Evolutionary conservation across 129 eudicot genomes (phyloP).

Genomic region (Centrapalus pauciflorus): DNA sequence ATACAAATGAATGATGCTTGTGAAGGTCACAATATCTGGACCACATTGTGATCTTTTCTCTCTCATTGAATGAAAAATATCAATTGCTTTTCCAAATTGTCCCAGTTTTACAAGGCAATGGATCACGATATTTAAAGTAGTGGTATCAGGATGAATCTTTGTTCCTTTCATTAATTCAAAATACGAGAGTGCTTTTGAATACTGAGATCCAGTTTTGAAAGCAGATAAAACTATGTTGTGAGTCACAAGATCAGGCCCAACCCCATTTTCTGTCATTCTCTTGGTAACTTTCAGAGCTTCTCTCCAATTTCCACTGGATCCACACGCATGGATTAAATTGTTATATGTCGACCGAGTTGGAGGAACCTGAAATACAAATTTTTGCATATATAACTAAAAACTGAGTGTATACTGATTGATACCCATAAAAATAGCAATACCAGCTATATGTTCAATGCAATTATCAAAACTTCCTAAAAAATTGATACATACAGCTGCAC

Average conservation of each 20-base stretch:
- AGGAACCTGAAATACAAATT: conserved; percentile 54
- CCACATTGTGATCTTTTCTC: conserved; percentile 66
- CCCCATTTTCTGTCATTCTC: conserved; percentile 93
- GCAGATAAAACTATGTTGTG: conserved; percentile 93
- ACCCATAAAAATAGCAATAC: too few relatives aligned
- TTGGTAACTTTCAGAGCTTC: conserved; percentile 86
- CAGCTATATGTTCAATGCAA: too few relatives aligned
- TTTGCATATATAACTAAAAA: conserved; percentile 1
- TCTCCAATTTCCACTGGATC: conserved; percentile 96
- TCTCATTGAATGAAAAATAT: conserved; percentile 80
- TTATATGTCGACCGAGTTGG: conserved; percentile 93
- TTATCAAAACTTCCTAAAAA: too few relatives aligned
- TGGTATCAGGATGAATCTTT: conserved; percentile 76
- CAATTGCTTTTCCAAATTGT: conserved; percentile 61
- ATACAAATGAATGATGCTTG: conserved; percentile 86
- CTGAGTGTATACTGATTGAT: too few relatives aligned
- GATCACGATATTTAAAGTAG: conserved; percentile 79
- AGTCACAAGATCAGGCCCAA: conserved; percentile 96
- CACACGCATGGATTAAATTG: conserved; percentile 95
- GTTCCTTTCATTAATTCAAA: conserved; percentile 90
- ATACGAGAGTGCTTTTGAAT: conserved; percentile 83
- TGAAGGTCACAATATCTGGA: conserved; percentile 86
- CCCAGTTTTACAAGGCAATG: conserved; percentile 73
- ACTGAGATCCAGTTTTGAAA: conserved; percentile 72
- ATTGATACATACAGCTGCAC: conserved; percentile 95